Percentiles rank a stretch among this genome's conserved stretches.
Evolutionary conservation across 1,139 yeast genomes (phyloP).

Genomic region (Diutina pseudorugosa): DNA sequence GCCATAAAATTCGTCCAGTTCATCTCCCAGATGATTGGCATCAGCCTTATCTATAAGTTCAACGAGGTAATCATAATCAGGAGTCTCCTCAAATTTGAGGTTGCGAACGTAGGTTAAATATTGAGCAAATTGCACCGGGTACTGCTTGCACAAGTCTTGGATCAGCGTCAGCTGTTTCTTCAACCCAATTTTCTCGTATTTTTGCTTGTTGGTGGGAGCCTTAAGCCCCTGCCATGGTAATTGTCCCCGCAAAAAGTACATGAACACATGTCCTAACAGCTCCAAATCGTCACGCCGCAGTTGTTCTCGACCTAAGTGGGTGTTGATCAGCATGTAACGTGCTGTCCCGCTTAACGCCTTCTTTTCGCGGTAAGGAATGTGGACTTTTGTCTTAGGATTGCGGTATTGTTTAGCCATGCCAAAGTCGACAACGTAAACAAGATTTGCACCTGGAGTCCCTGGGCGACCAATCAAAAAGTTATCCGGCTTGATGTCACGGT

Average conservation of each 20-base stretch:
- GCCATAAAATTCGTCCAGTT: conserved; percentile 20
- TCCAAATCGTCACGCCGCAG: conserved; percentile 48
- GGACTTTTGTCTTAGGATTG: conserved; percentile 46
- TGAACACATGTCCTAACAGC: conserved; percentile 52
- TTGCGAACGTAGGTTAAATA: conserved; percentile 61
- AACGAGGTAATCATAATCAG: conserved; percentile 48
- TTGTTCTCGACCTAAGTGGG: conserved; percentile 55
- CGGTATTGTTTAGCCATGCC: conserved; percentile 63
- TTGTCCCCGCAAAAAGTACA: conserved; percentile 47
- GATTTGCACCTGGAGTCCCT: conserved; percentile 17
- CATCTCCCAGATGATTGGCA: conserved; percentile 6
- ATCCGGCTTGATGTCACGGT: conserved; percentile 2
- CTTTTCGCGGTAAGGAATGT: conserved; percentile 51
- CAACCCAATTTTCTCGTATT: conserved; percentile 73
- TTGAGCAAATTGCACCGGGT: conserved; percentile 70
- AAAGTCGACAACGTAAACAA: conserved; percentile 13
- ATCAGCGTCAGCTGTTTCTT: conserved; percentile 65
- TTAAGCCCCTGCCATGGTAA: conserved; percentile 30
- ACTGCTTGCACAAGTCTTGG: conserved; percentile 53
- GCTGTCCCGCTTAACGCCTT: conserved; percentile 57
- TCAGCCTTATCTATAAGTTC: conserved; percentile 33
- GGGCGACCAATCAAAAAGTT: conserved; percentile 1
- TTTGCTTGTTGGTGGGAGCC: conserved; percentile 73
- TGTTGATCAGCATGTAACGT: conserved; percentile 53
- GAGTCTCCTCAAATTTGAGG: conserved; percentile 64